Evolutionary conservation across 2,329 filamentous ascomycete genomes (phyloP).

Genomic region (Botrytis galanthina): DNA sequence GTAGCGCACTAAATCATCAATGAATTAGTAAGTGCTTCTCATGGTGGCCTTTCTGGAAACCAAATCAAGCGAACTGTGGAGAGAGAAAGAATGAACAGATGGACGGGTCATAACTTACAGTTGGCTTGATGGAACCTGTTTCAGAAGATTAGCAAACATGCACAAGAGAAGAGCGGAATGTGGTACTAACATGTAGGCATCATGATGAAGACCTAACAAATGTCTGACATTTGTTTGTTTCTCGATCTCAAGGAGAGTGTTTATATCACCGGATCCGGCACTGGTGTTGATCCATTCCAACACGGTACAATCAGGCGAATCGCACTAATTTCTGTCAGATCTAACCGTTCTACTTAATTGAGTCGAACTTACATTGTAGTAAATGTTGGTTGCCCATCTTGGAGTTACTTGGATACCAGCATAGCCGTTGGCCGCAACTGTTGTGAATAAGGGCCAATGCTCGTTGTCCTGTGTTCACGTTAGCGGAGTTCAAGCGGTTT

Average conservation of each 20-base stretch:
- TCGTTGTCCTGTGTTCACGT: constrained; percentile 27
- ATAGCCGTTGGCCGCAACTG: constrained; percentile 50
- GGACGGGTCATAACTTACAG: background rate
- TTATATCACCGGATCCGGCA: constrained; percentile 51
- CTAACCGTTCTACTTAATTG: background rate
- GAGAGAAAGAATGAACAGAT: background rate
- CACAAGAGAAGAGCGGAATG: no score
- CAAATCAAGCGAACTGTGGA: background rate
- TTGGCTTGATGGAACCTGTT: constrained; percentile 50
- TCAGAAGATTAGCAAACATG: background rate
- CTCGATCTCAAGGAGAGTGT: constrained; percentile 50
- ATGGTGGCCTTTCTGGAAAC: background rate
- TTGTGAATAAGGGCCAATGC: constrained; percentile 57
- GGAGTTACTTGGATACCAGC: constrained; percentile 56
- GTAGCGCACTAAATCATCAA: constrained; percentile 14
- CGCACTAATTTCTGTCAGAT: constrained; percentile 42
- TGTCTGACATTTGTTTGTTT: constrained; percentile 53
- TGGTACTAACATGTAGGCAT: constrained; percentile 29
- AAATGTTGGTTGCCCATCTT: constrained; percentile 61
- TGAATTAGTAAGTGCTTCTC: background rate
- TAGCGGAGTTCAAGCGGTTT: background rate
- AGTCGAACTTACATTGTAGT: constrained; percentile 50
- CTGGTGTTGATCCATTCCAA: constrained; percentile 61
- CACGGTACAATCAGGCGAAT: constrained; percentile 53
- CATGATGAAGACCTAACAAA: constrained; percentile 48